Evolutionary conservation across 257 asterid species (phyloP).

Genomic region (Penstemon newberryi): DNA sequence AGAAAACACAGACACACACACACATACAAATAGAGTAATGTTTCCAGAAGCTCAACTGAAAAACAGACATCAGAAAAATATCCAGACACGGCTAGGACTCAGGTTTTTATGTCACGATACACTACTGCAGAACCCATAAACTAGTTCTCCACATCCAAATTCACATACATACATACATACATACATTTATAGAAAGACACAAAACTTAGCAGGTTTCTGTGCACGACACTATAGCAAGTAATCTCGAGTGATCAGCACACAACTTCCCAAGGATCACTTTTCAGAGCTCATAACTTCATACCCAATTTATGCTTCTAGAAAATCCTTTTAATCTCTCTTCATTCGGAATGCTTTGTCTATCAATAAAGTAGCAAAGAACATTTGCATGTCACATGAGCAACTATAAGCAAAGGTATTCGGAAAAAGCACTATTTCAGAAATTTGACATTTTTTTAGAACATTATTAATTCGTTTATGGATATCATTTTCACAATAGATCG

Average conservation of each 20-base stretch:
- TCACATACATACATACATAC: background rate
- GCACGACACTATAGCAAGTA: too few species aligned
- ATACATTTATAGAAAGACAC: background rate
- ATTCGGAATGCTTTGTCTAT: background rate
- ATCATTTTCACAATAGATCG: background rate
- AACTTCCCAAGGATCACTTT: background rate
- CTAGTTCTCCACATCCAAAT: background rate
- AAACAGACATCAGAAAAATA: background rate
- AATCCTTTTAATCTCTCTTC: background rate
- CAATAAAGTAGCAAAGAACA: constrained; percentile 14
- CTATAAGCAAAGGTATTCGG: background rate
- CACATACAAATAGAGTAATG: background rate
- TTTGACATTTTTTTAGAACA: constrained; percentile 1
- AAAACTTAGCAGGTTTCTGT: background rate
- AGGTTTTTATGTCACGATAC: background rate
- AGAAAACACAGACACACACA: too few species aligned
- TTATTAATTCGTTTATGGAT: background rate
- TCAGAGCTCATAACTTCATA: background rate
- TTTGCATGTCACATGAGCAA: background rate
- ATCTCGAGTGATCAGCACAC: background rate
- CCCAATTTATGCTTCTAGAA: background rate
- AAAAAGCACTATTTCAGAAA: constrained; percentile 6
- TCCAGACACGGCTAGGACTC: background rate
- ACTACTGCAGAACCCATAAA: background rate
- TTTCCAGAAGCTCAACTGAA: background rate